Evolutionary conservation across 83 land plant species (phyloP).

Genomic region (Picea engelmannii): DNA sequence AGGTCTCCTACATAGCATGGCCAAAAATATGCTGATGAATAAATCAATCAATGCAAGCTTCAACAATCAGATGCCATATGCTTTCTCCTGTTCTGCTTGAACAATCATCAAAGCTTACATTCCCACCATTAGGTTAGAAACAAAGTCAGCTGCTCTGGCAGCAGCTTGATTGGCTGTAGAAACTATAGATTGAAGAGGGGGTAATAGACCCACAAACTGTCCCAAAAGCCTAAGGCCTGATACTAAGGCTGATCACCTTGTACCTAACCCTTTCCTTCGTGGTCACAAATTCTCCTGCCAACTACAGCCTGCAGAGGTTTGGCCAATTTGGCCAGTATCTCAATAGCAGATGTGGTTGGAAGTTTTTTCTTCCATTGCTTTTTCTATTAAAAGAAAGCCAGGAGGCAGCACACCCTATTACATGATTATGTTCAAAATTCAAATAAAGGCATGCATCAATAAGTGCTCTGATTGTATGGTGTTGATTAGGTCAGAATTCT

Average conservation of each 20-base stretch:
- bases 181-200: conserved; percentile 56
- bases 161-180: conserved; percentile 71
- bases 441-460: conserved; percentile 34
- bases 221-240: conserved; percentile 73
- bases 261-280: conserved; percentile 18
- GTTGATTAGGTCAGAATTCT: conserved; percentile 31
- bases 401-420: conserved; percentile 46
- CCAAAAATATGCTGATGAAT: conserved; percentile 89
- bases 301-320: conserved; percentile 68
- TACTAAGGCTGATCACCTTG: conserved; percentile 51
- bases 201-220: conserved; percentile 68
- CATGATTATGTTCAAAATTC: conserved; percentile 37
- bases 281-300: neutral
- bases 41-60: conserved; percentile 85
- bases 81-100: conserved; percentile 53
- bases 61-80: conserved; percentile 87
- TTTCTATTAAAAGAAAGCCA: conserved; percentile 89
- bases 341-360: conserved; percentile 58
- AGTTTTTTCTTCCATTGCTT: conserved; percentile 79
- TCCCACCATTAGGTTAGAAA: conserved; percentile 30
- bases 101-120: conserved; percentile 18
- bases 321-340: conserved; percentile 59
- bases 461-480: conserved; percentile 42
- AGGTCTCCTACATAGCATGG: conserved; percentile 60
- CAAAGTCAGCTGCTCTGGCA: conserved; percentile 51